Evolutionary conservation across 129 eudicot genomes (phyloP), one percentile per base, ranked within the genome.

Genomic region (Escallonia herrerae): DNA sequence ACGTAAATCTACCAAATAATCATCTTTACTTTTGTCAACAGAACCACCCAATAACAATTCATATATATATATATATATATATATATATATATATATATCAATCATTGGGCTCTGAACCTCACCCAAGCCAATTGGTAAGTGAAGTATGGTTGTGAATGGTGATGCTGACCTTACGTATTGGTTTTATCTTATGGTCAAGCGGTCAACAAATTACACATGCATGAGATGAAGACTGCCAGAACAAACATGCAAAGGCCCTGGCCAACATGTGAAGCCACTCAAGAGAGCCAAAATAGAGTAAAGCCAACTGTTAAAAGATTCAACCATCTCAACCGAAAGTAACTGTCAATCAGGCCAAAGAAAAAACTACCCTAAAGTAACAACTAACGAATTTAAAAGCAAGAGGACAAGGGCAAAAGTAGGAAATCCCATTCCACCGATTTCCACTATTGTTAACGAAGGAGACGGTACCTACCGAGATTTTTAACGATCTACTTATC

Each of bases 261-360:
- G 58, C 48, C 57, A 47, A 22, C 41, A 43, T 6, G 52, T 44
- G 54, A 66, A 11, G 62, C 44, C 53, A 67, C 44, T 52, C 15
- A 13, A 4, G 11, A 10, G 55, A 56, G 56, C 63, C 64, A 67
- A 55, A 9, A 37, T 13, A 5, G 3, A 65, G 15, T 66, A 10
- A 42, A 72, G 56, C 67, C 63, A 64, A 6, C 44, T 40, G 15
- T 8, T 12, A 58, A 22, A 50, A 58, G 37, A 50, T 50, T 15
- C 72, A 76, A 53, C 63, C 53, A 66, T 66, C 53, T 66, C 38
- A 66, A 79, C 77, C 67, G 84, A 70, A 70, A 79, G 74, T 70
- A 74, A 79, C 80, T 52, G 76, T 66, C 70, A 43, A 74, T 54
- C 76, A 58, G 12, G 53, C 72, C 68, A 9, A 65, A 53, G 52